Percentiles rank a stretch among this genome's conserved stretches.
phyloP scores from a whole-genome alignment of 768 basidiomycete genomes.

The Amanita molliuscula region DNA sequence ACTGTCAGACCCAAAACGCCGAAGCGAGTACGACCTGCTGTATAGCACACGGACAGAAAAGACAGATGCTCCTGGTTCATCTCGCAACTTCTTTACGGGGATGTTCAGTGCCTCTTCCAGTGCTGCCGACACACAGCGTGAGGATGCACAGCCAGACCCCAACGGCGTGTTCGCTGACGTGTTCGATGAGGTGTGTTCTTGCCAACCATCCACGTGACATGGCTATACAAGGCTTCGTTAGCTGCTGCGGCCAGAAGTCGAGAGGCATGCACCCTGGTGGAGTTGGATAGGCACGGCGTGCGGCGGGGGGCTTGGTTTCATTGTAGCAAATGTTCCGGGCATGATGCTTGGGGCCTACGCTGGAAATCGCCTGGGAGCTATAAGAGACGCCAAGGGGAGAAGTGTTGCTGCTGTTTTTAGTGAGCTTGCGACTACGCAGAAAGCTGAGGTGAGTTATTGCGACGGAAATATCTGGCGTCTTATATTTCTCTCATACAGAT shows the following conservation, averaged over 20 bases:
- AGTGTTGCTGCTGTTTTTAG: constrained; percentile 84
- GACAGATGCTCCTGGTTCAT: constrained; percentile 55
- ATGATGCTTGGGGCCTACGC: constrained; percentile 79
- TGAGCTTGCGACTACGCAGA: constrained; percentile 66
- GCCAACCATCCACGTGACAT: neutral
- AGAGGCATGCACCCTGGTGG: constrained; percentile 65
- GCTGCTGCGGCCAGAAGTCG: constrained; percentile 77
- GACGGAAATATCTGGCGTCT: neutral
- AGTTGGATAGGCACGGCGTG: constrained; percentile 61
- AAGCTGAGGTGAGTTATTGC: constrained; percentile 61
- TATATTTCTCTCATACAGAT: constrained; percentile 35
- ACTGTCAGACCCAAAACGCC: constrained; percentile 67
- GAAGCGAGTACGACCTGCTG: constrained; percentile 62
- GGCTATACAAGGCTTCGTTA: constrained; percentile 13
- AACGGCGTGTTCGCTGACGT: constrained; percentile 76
- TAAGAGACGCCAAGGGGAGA: constrained; percentile 92
- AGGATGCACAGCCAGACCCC: constrained; percentile 51
- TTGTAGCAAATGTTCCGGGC: constrained; percentile 75
- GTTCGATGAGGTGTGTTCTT: constrained; percentile 69
- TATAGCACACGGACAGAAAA: constrained; percentile 50
- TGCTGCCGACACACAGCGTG: neutral
- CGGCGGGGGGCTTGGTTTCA: constrained; percentile 58
- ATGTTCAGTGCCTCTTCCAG: constrained; percentile 36
- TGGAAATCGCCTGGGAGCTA: constrained; percentile 83
- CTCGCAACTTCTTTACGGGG: constrained; percentile 61